Percentiles rank a stretch among this genome's conserved stretches.
These are phyloP conservation scores for Pisolithus sp. DNA, from an alignment of 768 basidiomycete species.

Conservation along the genomic window DNA sequence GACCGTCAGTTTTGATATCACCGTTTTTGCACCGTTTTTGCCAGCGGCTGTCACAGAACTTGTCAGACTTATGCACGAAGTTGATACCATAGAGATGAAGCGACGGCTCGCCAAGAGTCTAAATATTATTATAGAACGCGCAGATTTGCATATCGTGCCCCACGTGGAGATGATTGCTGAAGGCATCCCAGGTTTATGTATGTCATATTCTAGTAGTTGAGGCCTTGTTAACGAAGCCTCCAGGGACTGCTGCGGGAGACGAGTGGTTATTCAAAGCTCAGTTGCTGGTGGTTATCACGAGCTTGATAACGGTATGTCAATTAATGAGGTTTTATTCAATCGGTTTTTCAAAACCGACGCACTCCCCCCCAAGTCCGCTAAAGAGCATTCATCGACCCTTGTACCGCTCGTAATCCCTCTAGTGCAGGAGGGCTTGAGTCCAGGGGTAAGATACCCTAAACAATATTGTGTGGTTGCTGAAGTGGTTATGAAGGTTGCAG, in stretches of 20 bases:
- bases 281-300: slow-evolving; percentile 63
- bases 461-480: not conserved
- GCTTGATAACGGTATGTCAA: slow-evolving; percentile 54
- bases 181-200: slow-evolving; percentile 70
- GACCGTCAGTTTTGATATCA: slow-evolving; percentile 58
- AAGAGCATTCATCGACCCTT: slow-evolving; percentile 52
- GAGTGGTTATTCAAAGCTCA: slow-evolving; percentile 69
- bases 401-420: slow-evolving; percentile 54
- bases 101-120: slow-evolving; percentile 64
- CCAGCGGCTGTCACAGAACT: slow-evolving; percentile 55
- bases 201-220: slow-evolving; percentile 19
- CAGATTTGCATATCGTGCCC: slow-evolving; percentile 55
- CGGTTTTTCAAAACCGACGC: not conserved
- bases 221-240: slow-evolving; percentile 4
- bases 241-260: slow-evolving; percentile 64
- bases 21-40: slow-evolving; percentile 66
- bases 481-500: slow-evolving; percentile 41
- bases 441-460: slow-evolving; percentile 36
- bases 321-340: not conserved
- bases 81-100: slow-evolving; percentile 72
- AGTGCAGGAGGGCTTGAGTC: slow-evolving; percentile 56
- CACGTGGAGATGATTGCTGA: slow-evolving; percentile 53
- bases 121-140: slow-evolving; percentile 58
- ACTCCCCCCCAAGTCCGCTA: slow-evolving; percentile 47
- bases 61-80: slow-evolving; percentile 63